A percentile compares a stretch with the other conserved stretches of the same genome.
Evolutionary conservation across 306 rosid genomes (phyloP).

Genomic region (Inga leiocalycina): DNA sequence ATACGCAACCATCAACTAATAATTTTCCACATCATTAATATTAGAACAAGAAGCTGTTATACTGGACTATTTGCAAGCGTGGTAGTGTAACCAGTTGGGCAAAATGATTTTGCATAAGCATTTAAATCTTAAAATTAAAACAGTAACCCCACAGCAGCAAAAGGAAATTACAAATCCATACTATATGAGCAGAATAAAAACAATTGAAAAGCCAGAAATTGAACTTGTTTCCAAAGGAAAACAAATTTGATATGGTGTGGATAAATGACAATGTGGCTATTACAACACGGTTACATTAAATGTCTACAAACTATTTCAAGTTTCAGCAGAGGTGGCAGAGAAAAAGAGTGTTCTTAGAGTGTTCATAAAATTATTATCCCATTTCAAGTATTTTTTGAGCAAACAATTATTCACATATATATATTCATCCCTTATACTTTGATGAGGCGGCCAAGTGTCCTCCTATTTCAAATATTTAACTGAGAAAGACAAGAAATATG

Average conservation of each 20-base stretch:
- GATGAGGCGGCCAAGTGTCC: slow-evolving; percentile 12
- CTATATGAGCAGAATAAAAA: neutral
- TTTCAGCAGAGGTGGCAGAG: neutral
- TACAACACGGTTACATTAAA: neutral
- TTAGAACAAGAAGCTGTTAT: neutral
- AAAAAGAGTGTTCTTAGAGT: neutral
- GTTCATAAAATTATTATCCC: neutral
- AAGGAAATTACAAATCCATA: too few relatives aligned
- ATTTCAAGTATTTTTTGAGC: neutral
- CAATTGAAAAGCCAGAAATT: neutral
- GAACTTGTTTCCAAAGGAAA: neutral
- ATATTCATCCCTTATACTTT: slow-evolving; percentile 20
- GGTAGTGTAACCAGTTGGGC: neutral
- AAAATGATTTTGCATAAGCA: neutral
- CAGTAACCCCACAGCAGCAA: neutral
- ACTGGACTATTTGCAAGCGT: neutral
- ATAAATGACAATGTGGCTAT: too few relatives aligned
- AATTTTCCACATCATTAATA: neutral
- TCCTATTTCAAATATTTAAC: slow-evolving; percentile 23
- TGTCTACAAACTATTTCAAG: neutral
- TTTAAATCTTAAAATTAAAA: neutral
- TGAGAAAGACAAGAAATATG: neutral
- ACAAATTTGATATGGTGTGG: neutral
- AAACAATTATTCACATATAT: neutral
- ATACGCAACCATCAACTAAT: neutral